phyloP scores from a whole-genome alignment of 371 early-diverging fungal species.

The Apophysomyces ossiformis region DNA sequence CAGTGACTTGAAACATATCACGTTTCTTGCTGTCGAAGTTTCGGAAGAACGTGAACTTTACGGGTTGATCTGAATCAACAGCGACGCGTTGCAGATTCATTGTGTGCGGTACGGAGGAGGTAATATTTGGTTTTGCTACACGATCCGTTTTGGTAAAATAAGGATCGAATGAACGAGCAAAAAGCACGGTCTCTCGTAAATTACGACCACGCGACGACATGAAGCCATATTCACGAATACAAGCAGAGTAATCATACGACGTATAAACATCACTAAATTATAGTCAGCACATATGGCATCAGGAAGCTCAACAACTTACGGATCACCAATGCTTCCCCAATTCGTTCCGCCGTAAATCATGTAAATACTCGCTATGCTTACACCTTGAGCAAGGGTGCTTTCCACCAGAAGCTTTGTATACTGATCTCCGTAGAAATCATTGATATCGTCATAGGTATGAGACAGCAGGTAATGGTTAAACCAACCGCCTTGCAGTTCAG shows the following conservation, averaged over 20 bases:
- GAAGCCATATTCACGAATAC: conserved; percentile 80
- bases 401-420: conserved; percentile 72
- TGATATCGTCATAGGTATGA: conserved; percentile 74
- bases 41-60: conserved; percentile 69
- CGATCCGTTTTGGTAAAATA: conserved; percentile 63
- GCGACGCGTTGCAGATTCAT: conserved; percentile 58
- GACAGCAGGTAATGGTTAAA: conserved; percentile 74
- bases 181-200: conserved; percentile 64
- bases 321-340: conserved; percentile 81
- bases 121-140: conserved; percentile 35
- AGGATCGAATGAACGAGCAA: conserved; percentile 69
- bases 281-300: neutral
- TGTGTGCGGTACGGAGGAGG: conserved; percentile 47
- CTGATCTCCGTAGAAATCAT: conserved; percentile 72
- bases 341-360: conserved; percentile 89
- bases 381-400: conserved; percentile 71
- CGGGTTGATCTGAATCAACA: conserved; percentile 36
- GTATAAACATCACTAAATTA: conserved; percentile 72
- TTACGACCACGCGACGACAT: conserved; percentile 70
- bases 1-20: conserved; percentile 52
- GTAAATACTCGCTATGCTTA: conserved; percentile 70
- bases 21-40: conserved; percentile 64
- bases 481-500: conserved; percentile 87
- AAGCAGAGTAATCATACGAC: conserved; percentile 80
- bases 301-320: conserved; percentile 51